These are phyloP conservation scores for Leptomonas pyrrhocoris DNA, from an alignment of 208 protist species.

Conservation along the genomic window DNA sequence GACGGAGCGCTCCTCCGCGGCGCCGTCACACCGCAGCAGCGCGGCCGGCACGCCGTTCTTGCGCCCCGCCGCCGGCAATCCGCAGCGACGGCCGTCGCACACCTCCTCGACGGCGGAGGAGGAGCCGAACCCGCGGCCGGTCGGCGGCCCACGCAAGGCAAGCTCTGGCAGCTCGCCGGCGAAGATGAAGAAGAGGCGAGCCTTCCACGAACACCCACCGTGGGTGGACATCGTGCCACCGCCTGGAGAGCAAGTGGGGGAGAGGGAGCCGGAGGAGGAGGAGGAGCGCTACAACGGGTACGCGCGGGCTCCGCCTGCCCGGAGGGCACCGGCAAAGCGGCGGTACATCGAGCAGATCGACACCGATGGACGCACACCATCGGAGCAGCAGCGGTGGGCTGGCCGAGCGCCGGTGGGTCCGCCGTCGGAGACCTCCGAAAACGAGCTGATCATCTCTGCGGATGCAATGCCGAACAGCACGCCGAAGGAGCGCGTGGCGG, in stretches of 20 bases:
- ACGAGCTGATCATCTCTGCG: background rate
- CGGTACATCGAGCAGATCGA: constrained; percentile 18
- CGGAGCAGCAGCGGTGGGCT: background rate
- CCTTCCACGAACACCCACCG: constrained; percentile 1
- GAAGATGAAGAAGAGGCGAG: background rate
- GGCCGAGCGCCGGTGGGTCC: background rate
- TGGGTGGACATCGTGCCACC: constrained; percentile 5
- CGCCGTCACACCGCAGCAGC: background rate
- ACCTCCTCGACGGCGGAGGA: background rate
- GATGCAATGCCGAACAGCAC: constrained; percentile 12
- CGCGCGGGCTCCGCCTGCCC: background rate
- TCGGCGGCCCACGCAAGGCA: background rate
- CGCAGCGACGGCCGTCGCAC: constrained; percentile 10
- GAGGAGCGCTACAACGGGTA: background rate
- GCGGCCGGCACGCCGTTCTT: background rate
- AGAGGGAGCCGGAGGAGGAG: background rate
- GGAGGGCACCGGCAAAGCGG: background rate
- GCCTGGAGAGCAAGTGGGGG: background rate
- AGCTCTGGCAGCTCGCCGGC: constrained; percentile 2
- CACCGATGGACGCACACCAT: constrained; percentile 8
- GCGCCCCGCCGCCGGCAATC: constrained; percentile 2
- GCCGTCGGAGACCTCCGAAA: constrained; percentile 3
- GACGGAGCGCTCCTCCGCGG: constrained; percentile 1
- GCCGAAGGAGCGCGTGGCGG: constrained; percentile 25
- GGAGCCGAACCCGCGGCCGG: background rate